Base-by-base conservation (phyloP, 179 eudicot genomes). In the Corrigiola litoralis region DNA sequence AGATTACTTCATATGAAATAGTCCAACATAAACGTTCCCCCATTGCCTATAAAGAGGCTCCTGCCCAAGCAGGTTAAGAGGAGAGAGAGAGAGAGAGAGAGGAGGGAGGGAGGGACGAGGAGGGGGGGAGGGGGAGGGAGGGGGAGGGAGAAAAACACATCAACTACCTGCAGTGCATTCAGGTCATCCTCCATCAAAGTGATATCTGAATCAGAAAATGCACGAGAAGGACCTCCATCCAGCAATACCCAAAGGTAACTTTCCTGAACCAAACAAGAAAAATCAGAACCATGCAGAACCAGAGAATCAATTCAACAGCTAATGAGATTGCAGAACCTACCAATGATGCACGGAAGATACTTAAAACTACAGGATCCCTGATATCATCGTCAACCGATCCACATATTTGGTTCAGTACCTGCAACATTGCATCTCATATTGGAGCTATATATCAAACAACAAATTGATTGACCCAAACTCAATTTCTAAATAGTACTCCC, bases 181-280 rank as follows among this genome's bases (percentile, higher is more conserved):
- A 92, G 81, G 75, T 92, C 98, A 49, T 92, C 98, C 71, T 89
- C 90, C 82, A 92, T 76, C 78, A 83, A 65, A 8, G 58, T 45
- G 65, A 87, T 47, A 73, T 92, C 98, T 10, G 84, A 71, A 73
- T 79, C 79, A 42, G 92, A 85, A 83, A 89, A 89, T 29, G 92
- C 96, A 61, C 96, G 85, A 27, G 95, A 84, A 66, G 98, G 98
- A 40, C 98, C 98, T 65, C 98, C 98, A 73, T 92, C 96, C 28
- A 92, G 82, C 79, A 92, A 66, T 23, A 92, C 85, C 96, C 98
- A 85, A 37, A 85, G 85, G 81, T 75, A 89, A 66, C 89, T 96
- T 74, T 92, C 98, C 98, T 92, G 79, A 66, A 75, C 17, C 66
- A 59, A 57, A 45, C 25, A 21, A 38, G 55, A 37, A 11, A 61